These are phyloP conservation scores for Cryphonectria japonica DNA, from an alignment of 2,329 filamentous ascomycete species.

Conservation along the genomic window DNA sequence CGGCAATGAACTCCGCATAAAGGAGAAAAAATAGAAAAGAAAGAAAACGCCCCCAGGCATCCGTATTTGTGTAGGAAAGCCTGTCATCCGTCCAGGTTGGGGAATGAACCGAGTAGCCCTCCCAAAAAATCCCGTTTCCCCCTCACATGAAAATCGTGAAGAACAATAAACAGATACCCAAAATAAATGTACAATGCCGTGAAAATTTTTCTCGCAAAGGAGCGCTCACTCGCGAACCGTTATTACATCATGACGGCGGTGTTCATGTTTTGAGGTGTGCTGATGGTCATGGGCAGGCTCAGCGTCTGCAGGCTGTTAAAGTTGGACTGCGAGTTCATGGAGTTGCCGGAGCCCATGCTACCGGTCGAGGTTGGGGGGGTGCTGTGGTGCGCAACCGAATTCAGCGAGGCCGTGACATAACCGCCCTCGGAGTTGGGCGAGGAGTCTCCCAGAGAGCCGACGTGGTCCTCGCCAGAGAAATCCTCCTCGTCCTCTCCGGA, in stretches of 20 bases:
- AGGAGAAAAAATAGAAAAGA: constrained; percentile 14
- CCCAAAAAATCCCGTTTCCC: not conserved
- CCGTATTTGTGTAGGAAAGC: constrained; percentile 20
- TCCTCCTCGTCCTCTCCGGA: constrained; percentile 88
- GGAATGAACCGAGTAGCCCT: constrained; percentile 18
- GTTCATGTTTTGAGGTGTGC: constrained; percentile 54
- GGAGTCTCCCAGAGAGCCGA: constrained; percentile 78
- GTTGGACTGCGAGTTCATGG: constrained; percentile 40
- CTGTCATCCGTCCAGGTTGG: constrained; percentile 20
- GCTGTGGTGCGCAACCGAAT: constrained; percentile 44
- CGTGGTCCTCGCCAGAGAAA: constrained; percentile 78
- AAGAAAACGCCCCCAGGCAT: constrained; percentile 24
- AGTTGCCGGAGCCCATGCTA: constrained; percentile 36
- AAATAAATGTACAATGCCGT: constrained; percentile 26
- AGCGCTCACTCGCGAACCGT: not conserved
- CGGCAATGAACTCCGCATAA: not conserved
- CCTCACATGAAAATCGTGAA: constrained; percentile 26
- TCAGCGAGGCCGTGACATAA: constrained; percentile 60
- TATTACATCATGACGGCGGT: constrained; percentile 39
- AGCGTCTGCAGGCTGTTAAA: constrained; percentile 65
- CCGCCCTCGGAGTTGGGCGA: constrained; percentile 73
- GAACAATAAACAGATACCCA: constrained; percentile 26
- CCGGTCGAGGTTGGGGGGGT: constrained; percentile 36
- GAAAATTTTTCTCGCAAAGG: not conserved
- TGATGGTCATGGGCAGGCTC: constrained; percentile 68